These are phyloP conservation scores for Coemansia sp. DNA, from an alignment of 192 early-diverging fungal genomes.

Conservation along the genomic window DNA sequence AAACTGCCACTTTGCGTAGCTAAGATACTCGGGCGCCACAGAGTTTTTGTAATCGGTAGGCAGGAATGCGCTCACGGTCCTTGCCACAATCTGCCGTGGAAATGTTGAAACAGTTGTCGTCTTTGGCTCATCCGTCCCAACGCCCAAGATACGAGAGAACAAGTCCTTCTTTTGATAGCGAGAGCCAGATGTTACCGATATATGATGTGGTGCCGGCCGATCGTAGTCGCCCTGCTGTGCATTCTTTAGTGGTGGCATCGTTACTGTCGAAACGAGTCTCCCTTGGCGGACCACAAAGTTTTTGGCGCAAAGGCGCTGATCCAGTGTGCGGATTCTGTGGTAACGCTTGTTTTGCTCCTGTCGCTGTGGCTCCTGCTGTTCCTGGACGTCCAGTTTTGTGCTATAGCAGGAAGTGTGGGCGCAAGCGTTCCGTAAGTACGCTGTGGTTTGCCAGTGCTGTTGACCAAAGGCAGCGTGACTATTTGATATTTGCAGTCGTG, in stretches of 20 bases:
- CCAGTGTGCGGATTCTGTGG: neutral
- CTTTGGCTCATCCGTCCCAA: neutral
- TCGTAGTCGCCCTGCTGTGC: neutral
- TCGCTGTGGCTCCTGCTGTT: neutral
- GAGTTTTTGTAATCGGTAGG: constrained; percentile 76
- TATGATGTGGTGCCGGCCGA: neutral
- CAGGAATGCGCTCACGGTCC: constrained; percentile 59
- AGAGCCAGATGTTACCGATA: neutral
- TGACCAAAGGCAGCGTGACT: neutral
- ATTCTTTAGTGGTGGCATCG: neutral
- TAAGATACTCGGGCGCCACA: constrained; percentile 73
- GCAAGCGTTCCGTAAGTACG: neutral
- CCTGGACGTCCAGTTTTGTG: neutral
- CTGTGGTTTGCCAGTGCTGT: neutral
- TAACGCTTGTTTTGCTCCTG: constrained; percentile 2
- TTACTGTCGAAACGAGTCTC: constrained; percentile 7
- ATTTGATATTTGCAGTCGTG: neutral
- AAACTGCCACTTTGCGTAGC: constrained; percentile 80
- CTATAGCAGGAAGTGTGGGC: neutral
- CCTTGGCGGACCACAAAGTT: constrained; percentile 8
- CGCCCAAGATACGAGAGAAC: neutral
- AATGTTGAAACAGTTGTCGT: neutral
- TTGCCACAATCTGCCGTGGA: neutral
- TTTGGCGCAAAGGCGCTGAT: neutral
- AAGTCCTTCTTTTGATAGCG: neutral